Conservation (phyloP, 768 basidiomycete genomes). For the Panaeolus cyanescens region DNA sequence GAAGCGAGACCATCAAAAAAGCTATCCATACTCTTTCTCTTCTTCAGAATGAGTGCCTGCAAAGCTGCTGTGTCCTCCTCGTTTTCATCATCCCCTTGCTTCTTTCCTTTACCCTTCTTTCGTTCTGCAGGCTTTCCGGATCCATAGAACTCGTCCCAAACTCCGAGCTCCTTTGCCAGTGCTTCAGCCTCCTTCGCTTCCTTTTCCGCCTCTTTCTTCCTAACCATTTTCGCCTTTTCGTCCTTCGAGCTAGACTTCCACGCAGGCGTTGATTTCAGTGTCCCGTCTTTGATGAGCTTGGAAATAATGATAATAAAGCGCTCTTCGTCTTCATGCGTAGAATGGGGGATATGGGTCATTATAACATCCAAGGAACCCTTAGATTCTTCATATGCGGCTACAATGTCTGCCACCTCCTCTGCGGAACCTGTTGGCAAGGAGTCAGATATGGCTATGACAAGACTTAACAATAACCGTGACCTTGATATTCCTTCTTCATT, state of each 20-base stretch:
- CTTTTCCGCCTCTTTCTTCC: conserved; percentile 73
- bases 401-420: conserved; percentile 84
- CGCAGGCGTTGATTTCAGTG: conserved; percentile 51
- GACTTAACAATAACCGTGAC: conserved; percentile 38
- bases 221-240: conserved; percentile 72
- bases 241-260: conserved; percentile 82
- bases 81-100: conserved; percentile 40
- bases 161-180: conserved; percentile 83
- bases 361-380: conserved; percentile 79
- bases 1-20: conserved; percentile 78
- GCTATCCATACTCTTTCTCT: conserved; percentile 65
- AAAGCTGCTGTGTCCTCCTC: conserved; percentile 70
- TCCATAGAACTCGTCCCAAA: conserved; percentile 94
- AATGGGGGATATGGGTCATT: conserved; percentile 86
- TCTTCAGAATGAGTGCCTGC: conserved; percentile 81
- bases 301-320: conserved; percentile 78
- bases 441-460: not conserved
- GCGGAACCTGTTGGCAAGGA: conserved; percentile 59
- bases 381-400: conserved; percentile 68
- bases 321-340: conserved; percentile 79
- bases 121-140: conserved; percentile 66
- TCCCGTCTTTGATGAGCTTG: conserved; percentile 59
- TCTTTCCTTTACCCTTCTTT: conserved; percentile 56
- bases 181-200: conserved; percentile 86
- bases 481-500: conserved; percentile 94